Percentiles rank a stretch among this genome's conserved stretches.
Evolutionary conservation across 768 basidiomycete genomes (phyloP).

Genomic region (Scleroderma citrinum): DNA sequence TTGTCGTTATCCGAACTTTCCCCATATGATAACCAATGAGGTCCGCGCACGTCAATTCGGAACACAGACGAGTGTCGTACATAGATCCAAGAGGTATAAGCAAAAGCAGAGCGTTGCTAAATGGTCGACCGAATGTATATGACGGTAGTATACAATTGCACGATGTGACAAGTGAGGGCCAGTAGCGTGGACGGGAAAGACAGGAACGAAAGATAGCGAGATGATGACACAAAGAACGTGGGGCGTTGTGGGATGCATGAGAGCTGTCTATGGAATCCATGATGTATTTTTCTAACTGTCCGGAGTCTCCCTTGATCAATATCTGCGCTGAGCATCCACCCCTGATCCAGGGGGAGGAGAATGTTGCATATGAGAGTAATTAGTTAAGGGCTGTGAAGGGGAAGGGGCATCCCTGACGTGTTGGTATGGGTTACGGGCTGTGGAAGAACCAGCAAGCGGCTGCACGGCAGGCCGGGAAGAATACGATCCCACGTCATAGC

Average conservation of each 20-base stretch:
- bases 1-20: no score
- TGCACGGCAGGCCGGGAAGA: conserved; percentile 27
- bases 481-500: conserved; percentile 16
- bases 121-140: background rate
- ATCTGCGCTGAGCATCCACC: conserved; percentile 12
- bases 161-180: background rate
- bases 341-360: conserved; percentile 25
- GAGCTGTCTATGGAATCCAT: background rate
- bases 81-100: background rate
- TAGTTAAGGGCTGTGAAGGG: conserved; percentile 18
- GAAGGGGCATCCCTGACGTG: conserved; percentile 20
- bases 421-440: conserved; percentile 18
- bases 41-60: no score
- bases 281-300: background rate
- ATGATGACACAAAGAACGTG: background rate
- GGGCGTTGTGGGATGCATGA: background rate
- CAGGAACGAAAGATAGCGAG: background rate
- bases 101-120: background rate
- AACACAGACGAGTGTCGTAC: background rate
- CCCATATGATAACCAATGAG: no score
- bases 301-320: background rate
- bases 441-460: conserved; percentile 11
- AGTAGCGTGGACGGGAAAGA: background rate
- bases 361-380: conserved; percentile 20
- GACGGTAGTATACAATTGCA: conserved; percentile 1